A percentile compares a stretch with the other conserved stretches of the same genome.
These are phyloP conservation scores for Populus hybrid DNA, from an alignment of 441 rosid genomes.

Conservation along the genomic window DNA sequence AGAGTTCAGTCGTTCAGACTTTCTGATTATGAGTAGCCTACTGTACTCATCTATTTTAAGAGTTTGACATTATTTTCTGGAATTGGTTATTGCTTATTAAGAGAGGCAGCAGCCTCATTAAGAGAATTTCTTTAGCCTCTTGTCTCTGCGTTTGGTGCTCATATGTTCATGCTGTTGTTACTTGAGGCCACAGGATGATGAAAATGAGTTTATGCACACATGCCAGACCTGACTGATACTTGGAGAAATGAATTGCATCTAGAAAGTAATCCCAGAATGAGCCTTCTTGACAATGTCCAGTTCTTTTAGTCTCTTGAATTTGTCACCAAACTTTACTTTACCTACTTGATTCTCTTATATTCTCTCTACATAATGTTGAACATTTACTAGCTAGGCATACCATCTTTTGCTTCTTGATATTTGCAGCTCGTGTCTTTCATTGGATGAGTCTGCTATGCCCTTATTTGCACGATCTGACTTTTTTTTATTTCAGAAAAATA, in stretches of 20 bases:
- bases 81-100: not conserved
- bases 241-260: not conserved
- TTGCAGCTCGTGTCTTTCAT: not conserved
- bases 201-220: not conserved
- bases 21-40: not conserved
- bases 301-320: not conserved
- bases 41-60: not conserved
- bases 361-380: not conserved
- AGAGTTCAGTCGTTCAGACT: not conserved
- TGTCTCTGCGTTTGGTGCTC: too few species aligned
- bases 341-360: not conserved
- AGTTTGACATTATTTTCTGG: not conserved
- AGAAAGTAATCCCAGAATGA: not conserved
- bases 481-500: not conserved
- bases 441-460: not conserved
- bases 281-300: not conserved
- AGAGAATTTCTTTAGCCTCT: not conserved
- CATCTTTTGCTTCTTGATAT: not conserved
- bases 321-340: not conserved
- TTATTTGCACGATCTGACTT: not conserved
- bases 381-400: not conserved
- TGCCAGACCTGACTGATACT: not conserved
- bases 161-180: not conserved
- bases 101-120: not conserved
- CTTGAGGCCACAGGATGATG: not conserved